Percentiles rank a stretch among this genome's conserved stretches.
Evolutionary conservation across 1,139 yeast species (phyloP).

Genomic region (Suhomyces maxii): DNA sequence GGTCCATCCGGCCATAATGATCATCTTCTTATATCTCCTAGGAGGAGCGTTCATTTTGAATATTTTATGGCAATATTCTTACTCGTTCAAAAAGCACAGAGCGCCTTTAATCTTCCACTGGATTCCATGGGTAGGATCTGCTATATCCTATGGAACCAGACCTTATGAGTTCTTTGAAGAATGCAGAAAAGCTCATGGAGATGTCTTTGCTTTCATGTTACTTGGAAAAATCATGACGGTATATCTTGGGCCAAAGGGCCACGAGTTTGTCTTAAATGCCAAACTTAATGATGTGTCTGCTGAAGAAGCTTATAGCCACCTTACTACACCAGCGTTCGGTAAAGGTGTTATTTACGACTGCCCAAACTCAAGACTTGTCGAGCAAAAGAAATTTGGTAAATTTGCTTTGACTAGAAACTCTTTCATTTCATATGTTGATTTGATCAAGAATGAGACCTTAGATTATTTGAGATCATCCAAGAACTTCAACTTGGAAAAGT

Average conservation of each 20-base stretch:
- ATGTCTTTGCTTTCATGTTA: slow-evolving; percentile 83
- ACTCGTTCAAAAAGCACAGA: slow-evolving; percentile 69
- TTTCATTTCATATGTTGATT: slow-evolving; percentile 81
- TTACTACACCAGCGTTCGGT: slow-evolving; percentile 97
- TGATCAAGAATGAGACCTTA: slow-evolving; percentile 72
- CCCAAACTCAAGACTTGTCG: slow-evolving; percentile 90
- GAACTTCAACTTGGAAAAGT: slow-evolving; percentile 36
- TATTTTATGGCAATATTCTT: slow-evolving; percentile 65
- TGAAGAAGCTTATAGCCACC: slow-evolving; percentile 90
- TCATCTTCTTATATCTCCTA: slow-evolving; percentile 25
- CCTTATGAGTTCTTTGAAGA: slow-evolving; percentile 86
- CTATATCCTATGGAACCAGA: slow-evolving; percentile 82
- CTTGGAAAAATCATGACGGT: slow-evolving; percentile 94
- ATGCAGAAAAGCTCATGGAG: slow-evolving; percentile 82
- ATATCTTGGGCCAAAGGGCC: slow-evolving; percentile 94
- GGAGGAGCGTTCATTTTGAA: slow-evolving; percentile 41
- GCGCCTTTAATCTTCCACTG: slow-evolving; percentile 91
- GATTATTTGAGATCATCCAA: slow-evolving; percentile 55
- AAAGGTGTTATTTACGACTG: slow-evolving; percentile 96
- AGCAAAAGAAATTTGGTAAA: slow-evolving; percentile 95
- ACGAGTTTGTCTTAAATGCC: slow-evolving; percentile 91
- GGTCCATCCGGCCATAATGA: neutral
- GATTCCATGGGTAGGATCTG: slow-evolving; percentile 95
- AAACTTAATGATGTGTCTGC: slow-evolving; percentile 89
- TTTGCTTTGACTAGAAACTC: slow-evolving; percentile 83